Evolutionary conservation across 2,329 filamentous ascomycete genomes (phyloP), one percentile per base, ranked within the genome.

Genomic region (Cladophialophora chaetospira): DNA sequence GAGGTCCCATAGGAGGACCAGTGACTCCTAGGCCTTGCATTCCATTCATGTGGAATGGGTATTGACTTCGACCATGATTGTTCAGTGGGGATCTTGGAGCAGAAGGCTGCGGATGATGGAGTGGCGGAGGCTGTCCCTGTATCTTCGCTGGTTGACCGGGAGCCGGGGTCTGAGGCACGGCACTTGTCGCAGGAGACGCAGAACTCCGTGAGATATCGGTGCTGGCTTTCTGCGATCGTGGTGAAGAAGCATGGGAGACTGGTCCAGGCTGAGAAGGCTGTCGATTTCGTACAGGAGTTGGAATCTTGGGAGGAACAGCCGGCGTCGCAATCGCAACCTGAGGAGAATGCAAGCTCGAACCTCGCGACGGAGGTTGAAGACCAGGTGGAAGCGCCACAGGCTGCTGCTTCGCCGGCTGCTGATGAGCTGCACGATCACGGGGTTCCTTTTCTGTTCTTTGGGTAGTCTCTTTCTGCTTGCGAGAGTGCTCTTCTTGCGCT

Each of bases 181-280:
- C 86, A 55, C 82, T 75, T 13, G 84, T 83, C 49, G 75, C 75
- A 10, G 84, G 84, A 47, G 84, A 86, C 25, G 79, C 78, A 0
- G 83, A 74, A 61, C 87, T 81, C 68, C 88, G 83, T 1, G 89
- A 86, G 2, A 85, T 82, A 60, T 88, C 75, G 17, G 72, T 70
- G 50, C 70, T 72, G 33, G 72, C 70, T 26, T 73, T 66, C 56
- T 78, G 75, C 10, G 75, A 77, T 43, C 73, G 85, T 2, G 90
- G 88, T 48, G 85, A 87, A 5, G 84, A 82, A 5, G 83, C 79
- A 68, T 86, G 84, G 8, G 85, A 85, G 70, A 94, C 91, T 62
- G 94, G 89, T 8, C 90, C 93, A 38, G 84, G 76, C 62, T 95
- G 90, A 6, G 91, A 94, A 44, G 84, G 75, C 59, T 92, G 89